Conservation (phyloP, 805 yeast species). For the Martiniozyma abietophila region DNA sequence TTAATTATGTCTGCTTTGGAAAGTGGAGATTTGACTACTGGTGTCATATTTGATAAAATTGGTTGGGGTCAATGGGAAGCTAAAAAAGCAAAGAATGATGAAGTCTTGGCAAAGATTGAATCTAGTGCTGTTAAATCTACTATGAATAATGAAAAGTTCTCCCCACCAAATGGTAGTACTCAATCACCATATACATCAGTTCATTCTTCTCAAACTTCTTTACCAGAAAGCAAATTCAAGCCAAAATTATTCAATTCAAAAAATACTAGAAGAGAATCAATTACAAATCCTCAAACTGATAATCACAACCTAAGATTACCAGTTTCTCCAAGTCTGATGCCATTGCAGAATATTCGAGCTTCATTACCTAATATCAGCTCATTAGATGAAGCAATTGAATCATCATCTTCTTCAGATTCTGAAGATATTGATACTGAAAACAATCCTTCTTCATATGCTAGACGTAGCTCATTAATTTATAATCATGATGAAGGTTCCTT, state of each 20-base stretch:
- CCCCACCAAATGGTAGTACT: too few species aligned
- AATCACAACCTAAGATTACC: conserved; percentile 41
- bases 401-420: conserved; percentile 32
- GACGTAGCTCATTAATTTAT: too few species aligned
- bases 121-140: too few species aligned
- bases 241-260: neutral
- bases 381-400: conserved; percentile 31
- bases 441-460: conserved; percentile 7
- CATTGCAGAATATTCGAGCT: conserved; percentile 24
- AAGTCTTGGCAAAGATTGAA: conserved; percentile 18
- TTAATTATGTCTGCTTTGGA: conserved; percentile 86
- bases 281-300: conserved; percentile 36
- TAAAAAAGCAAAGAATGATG: conserved; percentile 30
- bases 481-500: too few species aligned
- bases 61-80: conserved; percentile 99
- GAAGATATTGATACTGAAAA: conserved; percentile 24
- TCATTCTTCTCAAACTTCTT: too few species aligned
- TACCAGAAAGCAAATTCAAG: too few species aligned
- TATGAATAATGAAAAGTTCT: too few species aligned
- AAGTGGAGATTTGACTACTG: conserved; percentile 49
- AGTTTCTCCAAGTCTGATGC: conserved; percentile 25
- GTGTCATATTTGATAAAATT: conserved; percentile 77
- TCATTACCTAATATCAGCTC: conserved; percentile 23
- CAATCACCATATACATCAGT: too few species aligned
- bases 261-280: conserved; percentile 38